Conservation (phyloP, 2,329 filamentous ascomycete genomes). For the Thielaviopsis punctulata region DNA sequence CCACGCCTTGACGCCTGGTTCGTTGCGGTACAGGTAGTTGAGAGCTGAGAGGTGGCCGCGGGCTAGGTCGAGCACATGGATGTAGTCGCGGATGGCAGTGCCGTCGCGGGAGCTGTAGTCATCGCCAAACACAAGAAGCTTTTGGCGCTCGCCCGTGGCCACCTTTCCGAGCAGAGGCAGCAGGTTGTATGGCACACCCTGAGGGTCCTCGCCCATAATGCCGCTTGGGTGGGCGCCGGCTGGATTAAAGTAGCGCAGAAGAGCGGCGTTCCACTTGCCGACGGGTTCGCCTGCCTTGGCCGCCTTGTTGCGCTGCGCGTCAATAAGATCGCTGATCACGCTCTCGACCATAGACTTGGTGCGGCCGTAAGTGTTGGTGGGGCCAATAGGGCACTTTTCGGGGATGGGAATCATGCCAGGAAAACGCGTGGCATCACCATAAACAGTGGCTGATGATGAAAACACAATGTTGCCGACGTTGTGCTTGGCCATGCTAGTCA, state of each 20-base stretch:
- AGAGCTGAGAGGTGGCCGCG: constrained; percentile 76
- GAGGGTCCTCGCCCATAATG: constrained; percentile 95
- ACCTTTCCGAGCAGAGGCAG: constrained; percentile 89
- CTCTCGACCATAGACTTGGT: constrained; percentile 87
- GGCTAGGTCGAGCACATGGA: constrained; percentile 84
- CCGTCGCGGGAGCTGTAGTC: constrained; percentile 85
- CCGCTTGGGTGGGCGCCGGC: constrained; percentile 86
- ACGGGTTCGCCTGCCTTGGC: constrained; percentile 62
- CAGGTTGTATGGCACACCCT: constrained; percentile 90
- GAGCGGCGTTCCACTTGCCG: constrained; percentile 79
- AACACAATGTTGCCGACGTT: constrained; percentile 96
- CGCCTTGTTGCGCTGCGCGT: constrained; percentile 67
- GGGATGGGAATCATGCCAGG: constrained; percentile 98
- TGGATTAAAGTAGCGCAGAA: constrained; percentile 96
- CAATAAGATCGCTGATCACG: constrained; percentile 81
- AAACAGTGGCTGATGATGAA: constrained; percentile 93
- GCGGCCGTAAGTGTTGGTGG: constrained; percentile 94
- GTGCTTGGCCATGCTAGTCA: constrained; percentile 74
- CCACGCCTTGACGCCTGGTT: constrained; percentile 87
- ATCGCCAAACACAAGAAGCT: constrained; percentile 85
- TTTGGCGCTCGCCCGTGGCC: constrained; percentile 84
- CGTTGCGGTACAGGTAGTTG: constrained; percentile 67
- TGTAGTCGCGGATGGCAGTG: constrained; percentile 93
- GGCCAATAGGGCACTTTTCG: constrained; percentile 85
- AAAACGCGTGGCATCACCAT: constrained; percentile 91